Base-by-base conservation (phyloP, 441 rosid genomes). In the Francoa sonchifolia region DNA sequence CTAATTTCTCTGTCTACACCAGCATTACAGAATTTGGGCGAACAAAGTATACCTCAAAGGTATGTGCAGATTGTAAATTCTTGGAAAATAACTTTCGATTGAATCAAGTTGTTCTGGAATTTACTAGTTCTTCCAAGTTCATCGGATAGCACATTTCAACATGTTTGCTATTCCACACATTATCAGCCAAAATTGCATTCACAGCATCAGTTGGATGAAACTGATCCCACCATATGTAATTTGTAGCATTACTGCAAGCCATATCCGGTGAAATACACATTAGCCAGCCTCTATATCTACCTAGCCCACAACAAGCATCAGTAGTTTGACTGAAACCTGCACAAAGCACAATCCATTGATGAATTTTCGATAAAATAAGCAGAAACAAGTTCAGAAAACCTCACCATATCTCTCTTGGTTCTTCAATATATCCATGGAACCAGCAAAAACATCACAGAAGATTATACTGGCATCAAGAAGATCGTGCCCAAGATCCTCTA, bases 211-310 rank as follows among this genome's bases (percentile, higher is more conserved):
- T 89, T 9, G 95, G 97, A 61, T 89, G 97, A 61, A 74, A 84
- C 62, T 77, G 92, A 25, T 89, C 92, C 94, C 94, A 89, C 97
- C 89, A 89, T 19, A 82, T 65, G 48, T 82, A 79, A 21, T 57
- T 69, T 0, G 83, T 44, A 29, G 92, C 84, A 49, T 84, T 50
- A 0, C 46, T 48, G 49, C 97, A 83, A 12, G 93, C 95, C 89
- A 87, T 87, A 47, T 74, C 81, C 1, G 94, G 75, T 0, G 80
- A 52, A 12, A 84, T 45, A 58, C 97, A 84, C 63, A 77, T 66
- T 22, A 89, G 63, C 95, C 86, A 79, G 9, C 97, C 94, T 3
- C 66, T 84, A 48, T 72, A 77, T 68, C 68, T 77, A 20, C 95
- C 92, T 41, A 76, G 34, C 48, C 95, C 97, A 47, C 94, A 77